A percentile compares a stretch with the other conserved stretches of the same genome.
phyloP scores from a whole-genome alignment of 2,329 filamentous ascomycete species.

The Chrysoporthe puriensis region DNA sequence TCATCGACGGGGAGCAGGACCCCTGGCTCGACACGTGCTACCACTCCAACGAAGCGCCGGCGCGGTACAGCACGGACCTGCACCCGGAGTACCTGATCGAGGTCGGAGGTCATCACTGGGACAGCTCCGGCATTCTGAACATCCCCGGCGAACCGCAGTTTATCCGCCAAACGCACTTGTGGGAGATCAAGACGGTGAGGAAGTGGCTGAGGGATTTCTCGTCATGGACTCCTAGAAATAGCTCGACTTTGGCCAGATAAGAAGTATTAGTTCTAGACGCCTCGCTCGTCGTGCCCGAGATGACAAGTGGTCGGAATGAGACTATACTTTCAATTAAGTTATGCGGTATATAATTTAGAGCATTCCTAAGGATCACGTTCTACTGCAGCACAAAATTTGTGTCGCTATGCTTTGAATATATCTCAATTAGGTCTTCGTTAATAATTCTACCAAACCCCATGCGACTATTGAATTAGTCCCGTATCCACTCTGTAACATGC shows the following conservation, averaged over 20 bases:
- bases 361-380: no score
- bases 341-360: no score
- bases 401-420: no score
- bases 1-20: slow-evolving; percentile 56
- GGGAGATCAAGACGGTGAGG: slow-evolving; percentile 56
- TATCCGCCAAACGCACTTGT: slow-evolving; percentile 52
- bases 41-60: slow-evolving; percentile 48
- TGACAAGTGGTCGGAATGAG: background rate
- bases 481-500: no score
- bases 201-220: slow-evolving; percentile 44
- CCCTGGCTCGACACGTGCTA: slow-evolving; percentile 57
- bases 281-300: no score
- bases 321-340: background rate
- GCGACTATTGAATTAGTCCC: no score
- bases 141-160: slow-evolving; percentile 52
- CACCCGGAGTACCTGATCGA: slow-evolving; percentile 54
- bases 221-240: slow-evolving; percentile 31
- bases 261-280: background rate
- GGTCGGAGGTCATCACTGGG: slow-evolving; percentile 57
- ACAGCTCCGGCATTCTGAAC: slow-evolving; percentile 45
- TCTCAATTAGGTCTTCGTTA: no score
- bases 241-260: background rate
- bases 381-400: no score
- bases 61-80: slow-evolving; percentile 44
- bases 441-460: no score